These are phyloP conservation scores for Leccinum imitatum DNA, from an alignment of 768 basidiomycete genomes.

Conservation along the genomic window DNA sequence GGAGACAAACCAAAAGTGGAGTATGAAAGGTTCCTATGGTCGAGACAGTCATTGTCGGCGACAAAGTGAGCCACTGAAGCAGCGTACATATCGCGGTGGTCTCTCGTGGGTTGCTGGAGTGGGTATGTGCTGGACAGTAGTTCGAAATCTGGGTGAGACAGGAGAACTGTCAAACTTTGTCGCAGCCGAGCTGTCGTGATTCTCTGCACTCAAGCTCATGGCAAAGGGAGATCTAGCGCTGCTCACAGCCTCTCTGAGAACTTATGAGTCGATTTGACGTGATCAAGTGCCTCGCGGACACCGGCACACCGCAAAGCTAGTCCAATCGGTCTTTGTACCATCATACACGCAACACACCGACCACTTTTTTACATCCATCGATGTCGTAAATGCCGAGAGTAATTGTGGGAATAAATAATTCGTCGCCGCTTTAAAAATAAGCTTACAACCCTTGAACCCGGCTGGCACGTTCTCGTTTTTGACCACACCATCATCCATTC, in stretches of 20 bases:
- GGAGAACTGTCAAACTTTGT: conserved; percentile 2
- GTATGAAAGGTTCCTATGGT: conserved; percentile 28
- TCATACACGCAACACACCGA: too few relatives aligned
- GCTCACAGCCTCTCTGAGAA: background rate
- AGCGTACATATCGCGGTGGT: conserved; percentile 45
- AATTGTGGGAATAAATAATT: conserved; percentile 19
- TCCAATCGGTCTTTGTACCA: too few relatives aligned
- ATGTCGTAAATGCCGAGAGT: conserved; percentile 10
- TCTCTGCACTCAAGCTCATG: conserved; percentile 6
- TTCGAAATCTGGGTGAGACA: conserved; percentile 39
- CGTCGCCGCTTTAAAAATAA: conserved; percentile 38
- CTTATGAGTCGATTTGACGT: too few relatives aligned
- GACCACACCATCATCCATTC: conserved; percentile 36
- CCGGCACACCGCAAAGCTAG: too few relatives aligned
- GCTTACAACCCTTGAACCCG: conserved; percentile 39
- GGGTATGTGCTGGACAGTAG: conserved; percentile 51
- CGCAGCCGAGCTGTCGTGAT: background rate
- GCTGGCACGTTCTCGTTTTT: conserved; percentile 31
- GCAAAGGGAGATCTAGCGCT: too few relatives aligned
- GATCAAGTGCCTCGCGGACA: too few relatives aligned
- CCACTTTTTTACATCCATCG: conserved; percentile 6
- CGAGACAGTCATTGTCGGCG: background rate
- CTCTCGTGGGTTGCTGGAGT: conserved; percentile 37
- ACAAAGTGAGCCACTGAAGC: background rate
- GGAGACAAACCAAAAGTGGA: conserved; percentile 41